phyloP scores from a whole-genome alignment of 139 green algal genomes.

The Auxenochlorella pyrenoidosa region DNA sequence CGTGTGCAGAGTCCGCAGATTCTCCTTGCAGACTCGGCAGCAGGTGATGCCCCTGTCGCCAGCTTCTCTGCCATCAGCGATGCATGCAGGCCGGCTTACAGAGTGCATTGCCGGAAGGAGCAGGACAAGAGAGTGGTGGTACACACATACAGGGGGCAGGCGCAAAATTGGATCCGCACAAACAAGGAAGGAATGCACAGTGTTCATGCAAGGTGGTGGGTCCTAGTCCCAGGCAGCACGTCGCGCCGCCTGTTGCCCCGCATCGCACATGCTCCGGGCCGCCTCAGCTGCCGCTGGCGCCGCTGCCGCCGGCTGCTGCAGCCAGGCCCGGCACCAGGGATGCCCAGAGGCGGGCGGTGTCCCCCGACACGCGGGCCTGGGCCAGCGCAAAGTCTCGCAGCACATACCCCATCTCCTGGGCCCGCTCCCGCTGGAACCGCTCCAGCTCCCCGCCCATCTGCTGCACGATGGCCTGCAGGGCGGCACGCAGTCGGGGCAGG shows the following conservation, averaged over 20 bases:
- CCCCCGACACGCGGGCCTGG: neutral
- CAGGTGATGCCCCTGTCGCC: too few species aligned
- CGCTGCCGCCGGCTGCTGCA: neutral
- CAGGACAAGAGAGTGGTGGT: neutral
- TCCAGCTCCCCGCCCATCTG: slow-evolving; percentile 89
- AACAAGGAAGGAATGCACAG: neutral
- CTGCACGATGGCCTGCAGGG: slow-evolving; percentile 56
- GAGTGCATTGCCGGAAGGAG: too few species aligned
- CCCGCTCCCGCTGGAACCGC: slow-evolving; percentile 84
- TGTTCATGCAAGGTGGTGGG: too few species aligned
- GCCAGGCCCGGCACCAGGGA: neutral
- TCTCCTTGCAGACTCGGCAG: too few species aligned
- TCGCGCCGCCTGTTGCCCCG: neutral
- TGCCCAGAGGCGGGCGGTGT: slow-evolving; percentile 1
- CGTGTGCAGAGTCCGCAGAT: too few species aligned
- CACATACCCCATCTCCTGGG: slow-evolving; percentile 76
- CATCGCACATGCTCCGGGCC: neutral
- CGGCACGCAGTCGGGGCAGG: neutral
- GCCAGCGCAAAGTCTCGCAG: slow-evolving; percentile 80
- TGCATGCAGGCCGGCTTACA: too few species aligned
- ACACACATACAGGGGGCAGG: neutral
- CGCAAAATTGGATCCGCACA: neutral
- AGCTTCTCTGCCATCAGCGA: too few species aligned
- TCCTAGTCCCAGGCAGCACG: too few species aligned
- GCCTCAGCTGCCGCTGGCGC: neutral